Conservation (phyloP, 2,329 filamentous ascomycete species). For the Colletotrichum brevisporum region DNA sequence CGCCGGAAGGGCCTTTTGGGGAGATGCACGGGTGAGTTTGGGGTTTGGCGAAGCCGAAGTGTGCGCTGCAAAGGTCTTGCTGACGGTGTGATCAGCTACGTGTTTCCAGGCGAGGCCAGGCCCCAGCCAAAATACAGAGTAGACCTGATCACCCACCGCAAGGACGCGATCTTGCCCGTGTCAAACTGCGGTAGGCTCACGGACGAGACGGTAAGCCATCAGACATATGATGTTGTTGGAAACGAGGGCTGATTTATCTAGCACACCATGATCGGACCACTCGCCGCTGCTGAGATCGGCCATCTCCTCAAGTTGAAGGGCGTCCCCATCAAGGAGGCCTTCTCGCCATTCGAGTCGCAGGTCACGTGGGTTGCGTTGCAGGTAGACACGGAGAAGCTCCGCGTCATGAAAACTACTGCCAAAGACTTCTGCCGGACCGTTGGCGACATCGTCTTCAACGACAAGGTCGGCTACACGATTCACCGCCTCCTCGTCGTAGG, state of each 20-base stretch:
- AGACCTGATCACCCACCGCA: constrained; percentile 62
- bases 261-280: constrained; percentile 55
- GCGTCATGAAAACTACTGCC: constrained; percentile 65
- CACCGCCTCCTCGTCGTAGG: constrained; percentile 62
- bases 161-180: constrained; percentile 62
- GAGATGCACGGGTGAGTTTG: constrained; percentile 50
- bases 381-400: constrained; percentile 70
- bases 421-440: constrained; percentile 55
- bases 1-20: constrained; percentile 63
- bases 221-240: accelerated
- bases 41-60: no score
- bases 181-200: constrained; percentile 60
- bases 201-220: constrained; percentile 55
- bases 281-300: constrained; percentile 59
- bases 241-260: neutral
- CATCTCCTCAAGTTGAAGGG: constrained; percentile 51
- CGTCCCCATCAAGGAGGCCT: constrained; percentile 60
- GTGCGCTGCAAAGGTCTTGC: neutral
- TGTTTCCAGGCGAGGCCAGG: constrained; percentile 7
- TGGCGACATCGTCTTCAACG: constrained; percentile 58
- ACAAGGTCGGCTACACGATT: constrained; percentile 59
- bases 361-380: constrained; percentile 66
- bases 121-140: constrained; percentile 58
- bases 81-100: constrained; percentile 48
- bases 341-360: constrained; percentile 60